These are phyloP conservation scores for Bathelium albidoporum DNA, from an alignment of 495 filamentous ascomycete species.

Conservation along the genomic window DNA sequence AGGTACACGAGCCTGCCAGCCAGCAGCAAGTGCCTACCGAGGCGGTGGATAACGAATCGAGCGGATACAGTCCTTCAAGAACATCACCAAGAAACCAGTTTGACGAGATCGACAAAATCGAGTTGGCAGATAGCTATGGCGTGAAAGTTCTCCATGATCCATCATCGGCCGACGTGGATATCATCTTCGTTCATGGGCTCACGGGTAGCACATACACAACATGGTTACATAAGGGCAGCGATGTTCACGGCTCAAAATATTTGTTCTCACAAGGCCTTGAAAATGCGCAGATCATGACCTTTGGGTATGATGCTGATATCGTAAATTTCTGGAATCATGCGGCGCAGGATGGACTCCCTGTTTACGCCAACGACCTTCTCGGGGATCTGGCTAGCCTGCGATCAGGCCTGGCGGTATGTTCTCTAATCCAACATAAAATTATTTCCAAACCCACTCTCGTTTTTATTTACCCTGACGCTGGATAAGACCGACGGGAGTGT, in stretches of 20 bases:
- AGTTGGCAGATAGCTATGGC: background rate
- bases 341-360: background rate
- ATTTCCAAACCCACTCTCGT: background rate
- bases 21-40: no score
- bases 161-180: constrained; percentile 4
- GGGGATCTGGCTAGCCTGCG: background rate
- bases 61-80: no score
- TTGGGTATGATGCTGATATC: constrained; percentile 17
- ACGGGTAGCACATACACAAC: constrained; percentile 10
- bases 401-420: background rate
- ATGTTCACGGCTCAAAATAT: constrained; percentile 3
- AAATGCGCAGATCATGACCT: constrained; percentile 13
- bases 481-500: constrained; percentile 5
- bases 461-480: background rate
- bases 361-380: constrained; percentile 8
- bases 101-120: background rate
- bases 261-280: constrained; percentile 6
- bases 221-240: constrained; percentile 3
- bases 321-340: constrained; percentile 3
- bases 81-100: no score
- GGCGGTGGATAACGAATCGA: no score
- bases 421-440: background rate
- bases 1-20: no score
- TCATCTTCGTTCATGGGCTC: constrained; percentile 18
- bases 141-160: constrained; percentile 7